phyloP scores from a whole-genome alignment of 2,329 filamentous ascomycete genomes.

The Ophiocordyceps camponoti-rufipedis region DNA sequence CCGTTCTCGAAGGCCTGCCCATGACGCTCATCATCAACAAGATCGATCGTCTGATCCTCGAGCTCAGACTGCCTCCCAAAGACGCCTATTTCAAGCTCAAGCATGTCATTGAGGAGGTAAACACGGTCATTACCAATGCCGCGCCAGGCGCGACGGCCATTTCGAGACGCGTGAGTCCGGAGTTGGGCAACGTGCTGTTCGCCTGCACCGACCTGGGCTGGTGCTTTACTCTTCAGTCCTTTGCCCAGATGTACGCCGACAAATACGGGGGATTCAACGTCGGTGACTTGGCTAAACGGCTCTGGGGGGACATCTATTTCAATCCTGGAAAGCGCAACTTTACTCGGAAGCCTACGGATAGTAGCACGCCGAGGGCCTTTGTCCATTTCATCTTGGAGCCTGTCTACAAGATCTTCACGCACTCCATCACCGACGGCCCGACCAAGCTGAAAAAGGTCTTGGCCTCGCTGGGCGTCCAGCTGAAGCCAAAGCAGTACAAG shows the following conservation, averaged over 20 bases:
- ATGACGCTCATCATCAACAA: conserved; percentile 91
- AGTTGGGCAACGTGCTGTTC: conserved; percentile 97
- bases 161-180: conserved; percentile 67
- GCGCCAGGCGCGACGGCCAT: conserved; percentile 59
- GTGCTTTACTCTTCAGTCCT: conserved; percentile 90
- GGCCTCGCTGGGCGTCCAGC: conserved; percentile 56
- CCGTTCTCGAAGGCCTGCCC: conserved; percentile 74
- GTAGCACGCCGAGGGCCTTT: conserved; percentile 68
- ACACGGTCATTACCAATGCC: conserved; percentile 81
- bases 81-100: conserved; percentile 99
- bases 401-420: conserved; percentile 93
- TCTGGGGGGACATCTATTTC: conserved; percentile 97
- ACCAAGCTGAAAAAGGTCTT: conserved; percentile 69
- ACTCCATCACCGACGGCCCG: conserved; percentile 81
- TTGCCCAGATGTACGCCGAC: conserved; percentile 91
- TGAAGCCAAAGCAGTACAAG: conserved; percentile 89
- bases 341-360: conserved; percentile 70
- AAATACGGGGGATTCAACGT: conserved; percentile 68
- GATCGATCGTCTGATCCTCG: conserved; percentile 85
- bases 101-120: conserved; percentile 96
- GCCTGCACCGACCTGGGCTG: conserved; percentile 86
- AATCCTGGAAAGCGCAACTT: conserved; percentile 84
- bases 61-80: conserved; percentile 81
- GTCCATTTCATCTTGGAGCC: conserved; percentile 91
- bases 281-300: conserved; percentile 61